Conservation (phyloP, 208 protist genomes). For the Phytomonas sp. region DNA sequence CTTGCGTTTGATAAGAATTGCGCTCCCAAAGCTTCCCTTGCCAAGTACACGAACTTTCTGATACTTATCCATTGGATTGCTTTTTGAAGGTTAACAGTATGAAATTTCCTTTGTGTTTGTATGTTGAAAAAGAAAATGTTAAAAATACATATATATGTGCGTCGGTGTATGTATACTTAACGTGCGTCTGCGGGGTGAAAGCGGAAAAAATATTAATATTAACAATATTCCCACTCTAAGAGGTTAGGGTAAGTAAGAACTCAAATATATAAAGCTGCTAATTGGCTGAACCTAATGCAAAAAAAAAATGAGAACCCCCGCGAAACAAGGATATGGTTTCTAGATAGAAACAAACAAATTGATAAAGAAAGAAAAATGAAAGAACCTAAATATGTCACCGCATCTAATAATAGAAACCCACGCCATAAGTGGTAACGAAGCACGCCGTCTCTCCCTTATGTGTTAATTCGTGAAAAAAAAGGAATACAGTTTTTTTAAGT, state of each 20-base stretch:
- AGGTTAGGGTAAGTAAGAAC: background rate
- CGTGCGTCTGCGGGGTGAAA: background rate
- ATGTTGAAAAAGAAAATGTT: background rate
- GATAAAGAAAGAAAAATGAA: background rate
- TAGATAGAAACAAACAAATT: background rate
- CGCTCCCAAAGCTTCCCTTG: constrained; percentile 90
- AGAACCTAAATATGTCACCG: background rate
- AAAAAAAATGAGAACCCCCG: constrained; percentile 14
- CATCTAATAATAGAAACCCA: background rate
- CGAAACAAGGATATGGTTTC: constrained; percentile 3
- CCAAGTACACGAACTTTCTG: constrained; percentile 81
- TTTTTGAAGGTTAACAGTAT: constrained; percentile 7
- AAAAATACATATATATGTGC: constrained; percentile 2
- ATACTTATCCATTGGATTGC: constrained; percentile 85
- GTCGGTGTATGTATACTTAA: constrained; percentile 4
- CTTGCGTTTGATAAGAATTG: constrained; percentile 87
- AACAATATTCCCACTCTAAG: constrained; percentile 4
- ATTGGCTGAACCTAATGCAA: constrained; percentile 1
- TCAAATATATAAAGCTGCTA: background rate
- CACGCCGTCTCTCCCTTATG: background rate
- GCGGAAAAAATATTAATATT: constrained; percentile 11
- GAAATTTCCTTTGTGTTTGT: background rate
- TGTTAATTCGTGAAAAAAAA: background rate
- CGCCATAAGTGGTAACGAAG: background rate
- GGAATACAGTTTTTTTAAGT: background rate